phyloP scores from a whole-genome alignment of 345 rosid species.

The Eucalyptus pauciflora region DNA sequence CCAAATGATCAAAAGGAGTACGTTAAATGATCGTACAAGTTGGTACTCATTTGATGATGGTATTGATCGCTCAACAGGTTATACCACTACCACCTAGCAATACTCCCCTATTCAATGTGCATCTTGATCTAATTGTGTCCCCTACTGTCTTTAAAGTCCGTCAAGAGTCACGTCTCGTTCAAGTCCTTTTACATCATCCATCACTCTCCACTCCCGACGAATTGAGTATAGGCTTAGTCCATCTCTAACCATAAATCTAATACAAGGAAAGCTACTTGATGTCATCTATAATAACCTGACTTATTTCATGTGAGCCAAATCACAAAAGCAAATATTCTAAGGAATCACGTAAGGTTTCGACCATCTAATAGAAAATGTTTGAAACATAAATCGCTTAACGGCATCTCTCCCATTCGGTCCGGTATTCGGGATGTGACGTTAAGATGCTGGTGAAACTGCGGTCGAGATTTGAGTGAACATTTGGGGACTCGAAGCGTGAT shows the following conservation, averaged over 20 bases:
- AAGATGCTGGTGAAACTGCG: not conserved
- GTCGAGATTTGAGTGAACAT: not conserved
- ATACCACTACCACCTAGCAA: not conserved
- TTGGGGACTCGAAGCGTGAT: not conserved
- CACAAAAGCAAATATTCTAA: not conserved
- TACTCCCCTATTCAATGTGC: not conserved
- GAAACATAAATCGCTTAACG: not conserved
- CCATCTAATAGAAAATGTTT: not conserved
- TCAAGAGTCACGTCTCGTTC: not conserved
- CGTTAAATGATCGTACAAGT: not conserved
- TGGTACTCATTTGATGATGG: not conserved
- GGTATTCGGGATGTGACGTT: not conserved
- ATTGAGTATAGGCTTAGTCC: not conserved
- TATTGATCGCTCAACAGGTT: not conserved
- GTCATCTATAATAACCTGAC: not conserved
- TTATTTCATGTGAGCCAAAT: not conserved
- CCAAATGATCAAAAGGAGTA: not conserved
- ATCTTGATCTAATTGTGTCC: not conserved
- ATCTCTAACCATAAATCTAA: not conserved
- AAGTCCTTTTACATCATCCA: not conserved
- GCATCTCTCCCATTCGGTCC: not conserved
- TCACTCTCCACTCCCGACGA: not conserved
- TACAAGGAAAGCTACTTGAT: not conserved
- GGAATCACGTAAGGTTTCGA: rapidly evolving
- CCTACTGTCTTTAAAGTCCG: not conserved